Conservation (phyloP, 1,139 yeast genomes). For the Magnusiomyces paraingens region DNA sequence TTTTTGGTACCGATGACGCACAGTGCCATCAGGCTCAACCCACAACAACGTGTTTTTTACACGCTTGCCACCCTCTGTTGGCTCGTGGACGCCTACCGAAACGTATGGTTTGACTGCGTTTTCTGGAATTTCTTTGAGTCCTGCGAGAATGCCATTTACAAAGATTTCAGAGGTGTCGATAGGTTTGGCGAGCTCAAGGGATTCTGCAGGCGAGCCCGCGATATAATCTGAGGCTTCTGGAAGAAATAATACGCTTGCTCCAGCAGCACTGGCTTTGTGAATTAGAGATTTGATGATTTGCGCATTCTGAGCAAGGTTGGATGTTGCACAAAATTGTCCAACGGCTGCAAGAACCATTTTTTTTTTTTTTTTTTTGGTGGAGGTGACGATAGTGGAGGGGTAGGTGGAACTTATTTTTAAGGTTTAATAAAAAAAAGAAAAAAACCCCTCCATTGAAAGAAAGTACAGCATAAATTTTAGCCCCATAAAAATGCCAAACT, state of each 20-base stretch:
- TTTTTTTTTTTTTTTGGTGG: neutral
- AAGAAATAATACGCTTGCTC: conserved; percentile 64
- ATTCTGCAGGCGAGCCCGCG: conserved; percentile 61
- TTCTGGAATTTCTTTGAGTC: conserved; percentile 38
- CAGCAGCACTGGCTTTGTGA: conserved; percentile 49
- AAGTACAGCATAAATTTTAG: too few relatives aligned
- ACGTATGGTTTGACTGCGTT: conserved; percentile 34
- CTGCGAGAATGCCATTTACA: conserved; percentile 42
- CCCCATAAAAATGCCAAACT: too few relatives aligned
- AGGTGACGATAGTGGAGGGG: too few relatives aligned
- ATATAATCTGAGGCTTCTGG: conserved; percentile 94
- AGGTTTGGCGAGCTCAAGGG: conserved; percentile 49
- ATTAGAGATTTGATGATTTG: conserved; percentile 51
- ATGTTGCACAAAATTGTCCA: conserved; percentile 79
- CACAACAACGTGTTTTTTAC: conserved; percentile 70
- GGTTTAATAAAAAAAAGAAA: too few relatives aligned
- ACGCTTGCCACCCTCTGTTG: conserved; percentile 40
- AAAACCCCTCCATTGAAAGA: too few relatives aligned
- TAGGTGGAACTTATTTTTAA: too few relatives aligned
- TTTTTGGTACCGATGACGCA: conserved; percentile 69
- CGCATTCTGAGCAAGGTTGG: conserved; percentile 55
- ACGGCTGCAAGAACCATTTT: conserved; percentile 62
- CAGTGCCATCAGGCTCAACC: conserved; percentile 57
- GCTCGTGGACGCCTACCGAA: conserved; percentile 82
- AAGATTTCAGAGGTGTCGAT: conserved; percentile 47